Conservation (phyloP, 208 protist genomes). For the Blastocrithidia nonstop region DNA sequence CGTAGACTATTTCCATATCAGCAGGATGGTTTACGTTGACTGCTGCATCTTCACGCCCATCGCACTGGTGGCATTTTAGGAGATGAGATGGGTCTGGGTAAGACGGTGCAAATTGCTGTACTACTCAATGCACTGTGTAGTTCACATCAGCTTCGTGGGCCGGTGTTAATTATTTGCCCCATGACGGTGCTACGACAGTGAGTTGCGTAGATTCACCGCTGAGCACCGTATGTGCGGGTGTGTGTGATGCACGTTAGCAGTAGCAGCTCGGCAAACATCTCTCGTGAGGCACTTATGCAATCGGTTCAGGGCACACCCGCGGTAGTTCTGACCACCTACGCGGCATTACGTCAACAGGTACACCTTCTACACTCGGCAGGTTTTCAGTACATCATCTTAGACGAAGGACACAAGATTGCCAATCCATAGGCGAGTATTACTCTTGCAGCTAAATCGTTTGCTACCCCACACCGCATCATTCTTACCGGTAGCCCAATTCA, state of each 20-base stretch:
- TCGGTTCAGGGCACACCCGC: constrained; percentile 31
- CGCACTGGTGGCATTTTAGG: constrained; percentile 89
- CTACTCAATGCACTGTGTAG: constrained; percentile 81
- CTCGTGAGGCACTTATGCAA: constrained; percentile 22
- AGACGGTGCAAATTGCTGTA: constrained; percentile 92
- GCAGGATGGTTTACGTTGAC: constrained; percentile 86
- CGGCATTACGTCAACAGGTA: constrained; percentile 54
- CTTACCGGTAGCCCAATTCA: constrained; percentile 95
- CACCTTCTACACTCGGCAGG: constrained; percentile 25
- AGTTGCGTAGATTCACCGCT: constrained; percentile 90
- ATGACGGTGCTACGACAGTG: constrained; percentile 89
- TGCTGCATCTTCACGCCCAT: constrained; percentile 88
- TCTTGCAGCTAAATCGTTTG: constrained; percentile 87
- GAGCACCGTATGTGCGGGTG: constrained; percentile 76
- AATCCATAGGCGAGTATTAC: constrained; percentile 94
- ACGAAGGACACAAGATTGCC: constrained; percentile 95
- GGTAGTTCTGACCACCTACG: constrained; percentile 93
- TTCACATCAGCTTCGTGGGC: constrained; percentile 49
- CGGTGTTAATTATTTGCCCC: constrained; percentile 87
- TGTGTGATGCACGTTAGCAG: constrained; percentile 77
- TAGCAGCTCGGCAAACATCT: constrained; percentile 10
- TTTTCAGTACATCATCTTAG: constrained; percentile 93
- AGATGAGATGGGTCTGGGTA: constrained; percentile 94
- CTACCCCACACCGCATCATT: constrained; percentile 90
- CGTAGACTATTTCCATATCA: constrained; percentile 89